A percentile compares a stretch with the other conserved stretches of the same genome.
These are phyloP conservation scores for Thelephora terrestris DNA, from an alignment of 1,284 basidiomycete genomes.

Conservation along the genomic window DNA sequence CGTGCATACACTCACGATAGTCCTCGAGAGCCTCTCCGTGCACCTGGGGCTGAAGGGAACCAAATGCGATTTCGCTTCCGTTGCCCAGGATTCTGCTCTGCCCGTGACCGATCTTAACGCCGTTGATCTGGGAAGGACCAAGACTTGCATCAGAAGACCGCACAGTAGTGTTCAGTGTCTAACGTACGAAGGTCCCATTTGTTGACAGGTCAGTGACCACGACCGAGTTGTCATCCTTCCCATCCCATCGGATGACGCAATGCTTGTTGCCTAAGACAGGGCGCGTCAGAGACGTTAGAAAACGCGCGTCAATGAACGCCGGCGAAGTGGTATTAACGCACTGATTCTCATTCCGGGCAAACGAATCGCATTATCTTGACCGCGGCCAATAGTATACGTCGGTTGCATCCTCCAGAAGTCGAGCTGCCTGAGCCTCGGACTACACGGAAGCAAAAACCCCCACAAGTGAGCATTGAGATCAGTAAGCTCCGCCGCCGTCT, in stretches of 20 bases:
- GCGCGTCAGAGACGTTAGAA: slow-evolving; percentile 9
- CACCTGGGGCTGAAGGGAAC: slow-evolving; percentile 38
- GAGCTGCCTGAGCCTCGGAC: slow-evolving; percentile 35
- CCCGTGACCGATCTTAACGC: slow-evolving; percentile 48
- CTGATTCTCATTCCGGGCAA: slow-evolving; percentile 64
- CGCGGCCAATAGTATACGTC: slow-evolving; percentile 45
- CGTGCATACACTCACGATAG: slow-evolving; percentile 37
- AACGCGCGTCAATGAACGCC: slow-evolving; percentile 13
- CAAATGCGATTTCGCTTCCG: slow-evolving; percentile 79
- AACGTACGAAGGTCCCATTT: slow-evolving; percentile 79
- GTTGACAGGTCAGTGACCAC: slow-evolving; percentile 65
- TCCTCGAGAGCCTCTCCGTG: slow-evolving; percentile 44
- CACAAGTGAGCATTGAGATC: slow-evolving; percentile 43
- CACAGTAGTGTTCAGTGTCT: slow-evolving; percentile 1
- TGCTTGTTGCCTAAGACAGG: slow-evolving; percentile 50
- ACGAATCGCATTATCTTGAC: slow-evolving; percentile 40
- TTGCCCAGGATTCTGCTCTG: slow-evolving; percentile 54
- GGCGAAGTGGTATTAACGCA: slow-evolving; percentile 31
- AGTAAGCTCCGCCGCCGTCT: slow-evolving; percentile 11
- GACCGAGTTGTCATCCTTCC: slow-evolving; percentile 44
- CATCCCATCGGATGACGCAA: slow-evolving; percentile 58
- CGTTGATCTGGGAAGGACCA: slow-evolving; percentile 50
- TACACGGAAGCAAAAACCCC: slow-evolving; percentile 60
- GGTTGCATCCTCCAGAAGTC: slow-evolving; percentile 46
- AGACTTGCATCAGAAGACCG: not conserved